Conservation (phyloP, 192 early-diverging fungal species). For the Phlyctochytrium arcticum region DNA sequence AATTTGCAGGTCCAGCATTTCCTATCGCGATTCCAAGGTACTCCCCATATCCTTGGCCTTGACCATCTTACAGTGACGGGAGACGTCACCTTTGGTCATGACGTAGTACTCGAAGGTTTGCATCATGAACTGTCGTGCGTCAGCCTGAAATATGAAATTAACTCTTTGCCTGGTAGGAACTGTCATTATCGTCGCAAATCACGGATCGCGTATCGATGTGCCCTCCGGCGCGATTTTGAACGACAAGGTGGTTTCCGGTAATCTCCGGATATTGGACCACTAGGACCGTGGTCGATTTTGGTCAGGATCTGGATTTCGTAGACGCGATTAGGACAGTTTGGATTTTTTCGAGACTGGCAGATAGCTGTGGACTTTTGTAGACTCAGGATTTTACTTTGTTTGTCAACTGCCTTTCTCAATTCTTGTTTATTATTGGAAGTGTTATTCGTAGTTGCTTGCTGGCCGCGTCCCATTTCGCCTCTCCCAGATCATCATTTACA, state of each 20-base stretch:
- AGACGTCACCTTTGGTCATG: constrained; percentile 92
- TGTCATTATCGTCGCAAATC: constrained; percentile 98
- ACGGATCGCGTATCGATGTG: constrained; percentile 96
- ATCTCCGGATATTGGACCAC: constrained; percentile 72
- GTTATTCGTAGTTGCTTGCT: not conserved
- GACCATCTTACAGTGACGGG: constrained; percentile 98
- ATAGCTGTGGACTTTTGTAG: too few relatives aligned
- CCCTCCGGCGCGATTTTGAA: constrained; percentile 89
- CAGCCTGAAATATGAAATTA: constrained; percentile 30
- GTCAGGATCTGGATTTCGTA: not conserved
- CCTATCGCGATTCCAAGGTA: constrained; percentile 81
- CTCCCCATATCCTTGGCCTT: constrained; percentile 93
- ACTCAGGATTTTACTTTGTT: too few relatives aligned
- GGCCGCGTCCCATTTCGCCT: constrained; percentile 6
- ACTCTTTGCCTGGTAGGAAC: constrained; percentile 55
- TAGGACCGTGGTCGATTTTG: too few relatives aligned
- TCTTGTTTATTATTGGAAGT: constrained; percentile 8
- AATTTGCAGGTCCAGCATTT: constrained; percentile 67
- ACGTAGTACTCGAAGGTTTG: constrained; percentile 68
- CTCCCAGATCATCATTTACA: not conserved
- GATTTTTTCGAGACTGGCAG: too few relatives aligned
- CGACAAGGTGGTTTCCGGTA: constrained; percentile 98
- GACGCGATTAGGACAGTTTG: too few relatives aligned
- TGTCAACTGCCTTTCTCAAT: too few relatives aligned
- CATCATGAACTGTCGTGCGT: not conserved